These are phyloP conservation scores for Emmonsiellopsis sp. DNA, from an alignment of 2,329 filamentous ascomycete genomes.

Conservation along the genomic window DNA sequence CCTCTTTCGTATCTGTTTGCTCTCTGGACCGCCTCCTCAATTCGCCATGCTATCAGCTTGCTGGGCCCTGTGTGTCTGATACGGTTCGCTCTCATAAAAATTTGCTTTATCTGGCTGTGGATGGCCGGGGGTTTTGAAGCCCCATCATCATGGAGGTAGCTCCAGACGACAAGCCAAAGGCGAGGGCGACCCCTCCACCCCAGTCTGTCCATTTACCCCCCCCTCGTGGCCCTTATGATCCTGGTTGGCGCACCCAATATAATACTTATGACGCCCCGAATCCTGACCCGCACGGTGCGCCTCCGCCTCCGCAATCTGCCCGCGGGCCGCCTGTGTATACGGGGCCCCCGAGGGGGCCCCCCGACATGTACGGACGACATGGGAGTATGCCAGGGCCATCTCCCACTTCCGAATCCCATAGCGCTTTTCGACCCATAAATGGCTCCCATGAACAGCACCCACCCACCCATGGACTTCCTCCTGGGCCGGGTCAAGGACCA, in stretches of 20 bases:
- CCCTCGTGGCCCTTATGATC: not conserved
- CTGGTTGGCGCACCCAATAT: not conserved
- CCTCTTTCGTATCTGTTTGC: not conserved
- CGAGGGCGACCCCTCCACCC: constrained; percentile 4
- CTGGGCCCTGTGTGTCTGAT: not conserved
- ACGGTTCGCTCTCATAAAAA: not conserved
- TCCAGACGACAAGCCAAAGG: constrained; percentile 8
- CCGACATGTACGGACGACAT: constrained; percentile 24
- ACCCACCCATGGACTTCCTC: not conserved
- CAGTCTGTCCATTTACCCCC: not conserved
- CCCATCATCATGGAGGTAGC: constrained; percentile 6
- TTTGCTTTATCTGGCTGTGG: not conserved
- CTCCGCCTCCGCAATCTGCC: not conserved
- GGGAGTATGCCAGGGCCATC: constrained; percentile 21
- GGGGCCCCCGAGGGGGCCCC: constrained; percentile 7
- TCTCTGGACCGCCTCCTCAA: not conserved
- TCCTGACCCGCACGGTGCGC: not conserved
- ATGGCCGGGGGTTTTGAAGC: constrained; percentile 1
- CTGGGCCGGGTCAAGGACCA: constrained; percentile 22
- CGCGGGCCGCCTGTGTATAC: constrained; percentile 8
- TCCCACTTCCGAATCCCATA: constrained; percentile 19
- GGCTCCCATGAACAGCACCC: constrained; percentile 20
- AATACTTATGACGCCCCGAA: not conserved
- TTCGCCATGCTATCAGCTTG: not conserved
- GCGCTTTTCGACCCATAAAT: constrained; percentile 24